phyloP scores from a whole-genome alignment of 2,329 filamentous ascomycete species.

The Dothideomycetes sp. region DNA sequence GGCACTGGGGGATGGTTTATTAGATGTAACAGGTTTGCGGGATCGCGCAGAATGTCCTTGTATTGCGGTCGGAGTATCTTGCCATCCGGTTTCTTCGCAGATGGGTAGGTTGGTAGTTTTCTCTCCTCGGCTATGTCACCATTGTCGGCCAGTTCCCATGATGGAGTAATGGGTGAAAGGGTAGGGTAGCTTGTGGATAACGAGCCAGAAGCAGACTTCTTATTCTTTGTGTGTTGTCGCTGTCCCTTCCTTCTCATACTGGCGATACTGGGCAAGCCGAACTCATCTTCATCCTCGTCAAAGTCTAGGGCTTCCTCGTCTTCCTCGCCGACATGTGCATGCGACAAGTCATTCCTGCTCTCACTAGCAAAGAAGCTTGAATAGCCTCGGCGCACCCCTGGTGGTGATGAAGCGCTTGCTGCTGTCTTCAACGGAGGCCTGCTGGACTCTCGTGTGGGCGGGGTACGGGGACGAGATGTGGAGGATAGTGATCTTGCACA shows the following conservation, averaged over 20 bases:
- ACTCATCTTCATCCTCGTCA: conserved; percentile 88
- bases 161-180: conserved; percentile 10
- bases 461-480: conserved; percentile 60
- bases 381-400: conserved; percentile 56
- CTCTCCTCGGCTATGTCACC: conserved; percentile 90
- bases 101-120: conserved; percentile 70
- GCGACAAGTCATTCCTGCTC: conserved; percentile 73
- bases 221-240: conserved; percentile 31
- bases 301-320: conserved; percentile 62
- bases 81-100: conserved; percentile 78
- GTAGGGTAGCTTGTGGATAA: too few species aligned
- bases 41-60: conserved; percentile 79
- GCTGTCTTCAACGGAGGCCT: conserved; percentile 43
- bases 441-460: conserved; percentile 51
- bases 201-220: too few species aligned
- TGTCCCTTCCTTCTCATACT: conserved; percentile 70
- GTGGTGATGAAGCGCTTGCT: conserved; percentile 43
- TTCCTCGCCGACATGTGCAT: conserved; percentile 48
- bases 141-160: conserved; percentile 59
- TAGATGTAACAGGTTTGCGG: conserved; percentile 87
- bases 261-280: conserved; percentile 83
- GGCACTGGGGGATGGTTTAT: conserved; percentile 77
- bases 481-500: too few species aligned
- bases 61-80: conserved; percentile 97
- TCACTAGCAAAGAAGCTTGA: conserved; percentile 71